Evolutionary conservation across 2,329 filamentous ascomycete genomes (phyloP).

Genomic region (Teratosphaeria destructans): DNA sequence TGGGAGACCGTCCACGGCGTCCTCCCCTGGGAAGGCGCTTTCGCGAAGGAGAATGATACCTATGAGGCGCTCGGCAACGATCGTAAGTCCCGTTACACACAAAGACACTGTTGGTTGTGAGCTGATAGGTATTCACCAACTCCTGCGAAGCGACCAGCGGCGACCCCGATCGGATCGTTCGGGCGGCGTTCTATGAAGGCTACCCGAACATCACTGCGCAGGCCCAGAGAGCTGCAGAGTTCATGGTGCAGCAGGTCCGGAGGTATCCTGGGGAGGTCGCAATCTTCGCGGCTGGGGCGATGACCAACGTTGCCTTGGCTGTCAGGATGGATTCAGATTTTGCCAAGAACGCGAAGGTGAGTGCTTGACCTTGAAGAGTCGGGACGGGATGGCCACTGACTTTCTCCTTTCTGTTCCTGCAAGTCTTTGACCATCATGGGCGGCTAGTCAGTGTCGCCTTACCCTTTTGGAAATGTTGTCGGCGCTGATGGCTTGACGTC

Average conservation of each 20-base stretch:
- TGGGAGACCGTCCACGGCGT: slow-evolving; percentile 37
- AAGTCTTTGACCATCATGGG: slow-evolving; percentile 36
- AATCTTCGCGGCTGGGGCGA: slow-evolving; percentile 37
- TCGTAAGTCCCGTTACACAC: slow-evolving; percentile 24
- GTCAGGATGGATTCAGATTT: slow-evolving; percentile 38
- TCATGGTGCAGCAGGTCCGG: slow-evolving; percentile 36
- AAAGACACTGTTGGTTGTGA: background rate
- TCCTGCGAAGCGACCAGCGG: slow-evolving; percentile 21
- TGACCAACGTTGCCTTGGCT: slow-evolving; percentile 42
- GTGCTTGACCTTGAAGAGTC: slow-evolving; percentile 13
- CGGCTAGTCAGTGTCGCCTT: slow-evolving; percentile 25
- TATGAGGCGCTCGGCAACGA: slow-evolving; percentile 34
- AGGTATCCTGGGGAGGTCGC: slow-evolving; percentile 41
- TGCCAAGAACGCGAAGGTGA: slow-evolving; percentile 35
- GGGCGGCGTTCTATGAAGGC: slow-evolving; percentile 35
- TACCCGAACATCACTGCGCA: slow-evolving; percentile 36
- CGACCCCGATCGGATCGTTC: slow-evolving; percentile 32
- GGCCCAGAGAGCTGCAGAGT: slow-evolving; percentile 32
- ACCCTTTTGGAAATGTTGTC: background rate
- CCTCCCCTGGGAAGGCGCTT: slow-evolving; percentile 38
- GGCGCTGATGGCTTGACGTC: background rate
- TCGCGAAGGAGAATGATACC: slow-evolving; percentile 34
- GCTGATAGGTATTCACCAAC: background rate
- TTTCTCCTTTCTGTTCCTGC: background rate
- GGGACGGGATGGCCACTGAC: background rate